Evolutionary conservation across 202 grass and related monocot species (phyloP), one percentile per base, ranked within the genome.

Genomic region (Brachypodium distachyon): DNA sequence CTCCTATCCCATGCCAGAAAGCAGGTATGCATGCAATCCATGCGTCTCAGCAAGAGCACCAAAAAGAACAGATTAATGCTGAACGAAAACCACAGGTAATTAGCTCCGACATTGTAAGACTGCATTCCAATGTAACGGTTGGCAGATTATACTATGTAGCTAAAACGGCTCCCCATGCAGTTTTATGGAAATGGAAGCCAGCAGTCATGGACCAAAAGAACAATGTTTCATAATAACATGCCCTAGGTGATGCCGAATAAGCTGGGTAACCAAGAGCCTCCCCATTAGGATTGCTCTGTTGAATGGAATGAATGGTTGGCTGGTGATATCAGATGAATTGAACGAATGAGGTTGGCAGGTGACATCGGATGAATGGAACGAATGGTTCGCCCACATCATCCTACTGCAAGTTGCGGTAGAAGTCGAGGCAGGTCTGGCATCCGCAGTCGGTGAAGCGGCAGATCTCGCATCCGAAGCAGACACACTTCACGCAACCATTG

Each of bases 351-450:
- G n/a, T n/a, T n/a, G n/a, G n/a, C n/a, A 32, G 38, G 31, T 26
- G 51, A 44, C 67, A 11, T 56, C 32, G 32, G 26, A 50, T 19
- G 29, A 82, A 89, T 73, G 72, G 48, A 90, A 71, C 9, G 19
- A 73, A 87, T 68, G 76, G 63, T 28, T 70, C 68, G 56, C 23
- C 64, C 52, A 37, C n/a, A 58, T 76, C 43, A 33, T 13, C 70
- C 31, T 86, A 82, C 23, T 84, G 75, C 80, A 84, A 72, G 67
- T 98, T 98, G 64, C 82, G 64, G 16, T 93, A 94, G 82, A 98
- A 98, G 71, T 98, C 91, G 23, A 88, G 31, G 64, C 95, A 98
- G 74, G 91, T 94, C 83, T 98, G 95, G 77, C 95, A 98, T 49
- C 42, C 70, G 80, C 95, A 97, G 76, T 90, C 95, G 23, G 90